Base-by-base conservation (phyloP, 495 filamentous ascomycete species). In the Penicillium waksmanii region DNA sequence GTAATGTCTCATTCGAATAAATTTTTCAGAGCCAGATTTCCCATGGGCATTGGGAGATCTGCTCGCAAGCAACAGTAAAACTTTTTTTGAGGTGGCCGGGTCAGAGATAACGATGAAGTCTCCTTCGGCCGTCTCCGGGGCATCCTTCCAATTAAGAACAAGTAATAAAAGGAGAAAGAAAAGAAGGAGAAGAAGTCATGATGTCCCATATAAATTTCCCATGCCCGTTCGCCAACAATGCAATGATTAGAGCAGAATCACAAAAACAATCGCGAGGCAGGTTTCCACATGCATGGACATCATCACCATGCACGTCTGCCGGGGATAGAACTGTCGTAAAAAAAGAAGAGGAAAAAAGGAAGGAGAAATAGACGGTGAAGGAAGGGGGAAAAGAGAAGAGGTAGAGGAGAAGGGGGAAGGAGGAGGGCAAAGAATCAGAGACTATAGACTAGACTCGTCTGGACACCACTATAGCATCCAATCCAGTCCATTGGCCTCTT, bases 401-500 rank as follows among this genome's bases (percentile, higher is more conserved):
- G 42, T n/a, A 31, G 21, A 57, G 48, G 44, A 43, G 38, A 49
- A 42, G 50, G 40, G 31, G 51, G 53, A 42, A 25, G 42, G 48
- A 19, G 19, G 21, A 57, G 48, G 36, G 15, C 44, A 65, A 61
- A 44, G 35, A 18, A 46, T 4, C 18, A 7, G 33, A 33, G 12
- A 21, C 13, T 38, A 42, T 11, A 43, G 36, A 9, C 36, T 40
- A 38, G 35, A 38, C 11, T 38, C 5, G 35, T 21, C 15, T 38
- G 35, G 15, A 38, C 35, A n/a, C 25, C 35, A 38, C 82, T 76
- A 72, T 72, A 82, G 67, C 92, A 96, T 96, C 95, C 95, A 98
- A 21, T 88, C 88, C 65, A 93, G 77, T 5, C 94, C 95, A 73
- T 98, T 97, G 3, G 92, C 89, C 58, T 90, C 86, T 77, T 98